These are phyloP conservation scores for Sporodiniella umbellata DNA, from an alignment of 371 early-diverging fungal species.

Conservation along the genomic window DNA sequence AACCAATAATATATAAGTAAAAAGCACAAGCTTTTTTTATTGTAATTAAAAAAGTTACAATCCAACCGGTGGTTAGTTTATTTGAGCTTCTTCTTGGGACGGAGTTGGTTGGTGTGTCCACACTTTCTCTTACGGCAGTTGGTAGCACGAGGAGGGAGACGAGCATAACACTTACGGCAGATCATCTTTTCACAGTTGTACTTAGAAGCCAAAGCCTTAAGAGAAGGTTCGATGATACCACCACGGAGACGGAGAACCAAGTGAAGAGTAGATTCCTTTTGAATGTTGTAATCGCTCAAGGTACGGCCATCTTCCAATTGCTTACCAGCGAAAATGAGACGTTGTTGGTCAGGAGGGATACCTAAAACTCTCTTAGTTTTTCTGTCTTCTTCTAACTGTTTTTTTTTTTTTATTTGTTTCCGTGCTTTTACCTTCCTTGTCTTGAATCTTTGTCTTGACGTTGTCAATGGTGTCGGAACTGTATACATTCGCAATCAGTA, in stretches of 20 bases:
- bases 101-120: constrained; percentile 99
- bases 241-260: constrained; percentile 98
- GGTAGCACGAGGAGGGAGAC: constrained; percentile 98
- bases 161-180: constrained; percentile 99
- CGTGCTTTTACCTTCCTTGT: constrained; percentile 71
- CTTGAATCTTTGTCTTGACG: constrained; percentile 98
- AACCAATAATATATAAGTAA: too few species aligned
- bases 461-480: constrained; percentile 92
- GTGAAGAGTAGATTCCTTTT: constrained; percentile 98
- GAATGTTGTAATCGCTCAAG: constrained; percentile 87
- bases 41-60: background rate
- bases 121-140: constrained; percentile 99
- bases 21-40: too few species aligned
- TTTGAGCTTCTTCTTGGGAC: constrained; percentile 92
- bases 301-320: constrained; percentile 99
- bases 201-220: constrained; percentile 96
- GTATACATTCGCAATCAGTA: constrained; percentile 62
- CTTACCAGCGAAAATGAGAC: constrained; percentile 99
- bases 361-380: constrained; percentile 30
- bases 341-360: constrained; percentile 99
- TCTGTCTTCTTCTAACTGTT: background rate
- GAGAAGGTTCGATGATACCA: constrained; percentile 94
- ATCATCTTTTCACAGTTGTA: constrained; percentile 99
- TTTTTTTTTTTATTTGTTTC: background rate
- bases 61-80: constrained; percentile 20